A percentile compares a stretch with the other conserved stretches of the same genome.
phyloP scores from a whole-genome alignment of 495 filamentous ascomycete species.

The Xylona heveae region DNA sequence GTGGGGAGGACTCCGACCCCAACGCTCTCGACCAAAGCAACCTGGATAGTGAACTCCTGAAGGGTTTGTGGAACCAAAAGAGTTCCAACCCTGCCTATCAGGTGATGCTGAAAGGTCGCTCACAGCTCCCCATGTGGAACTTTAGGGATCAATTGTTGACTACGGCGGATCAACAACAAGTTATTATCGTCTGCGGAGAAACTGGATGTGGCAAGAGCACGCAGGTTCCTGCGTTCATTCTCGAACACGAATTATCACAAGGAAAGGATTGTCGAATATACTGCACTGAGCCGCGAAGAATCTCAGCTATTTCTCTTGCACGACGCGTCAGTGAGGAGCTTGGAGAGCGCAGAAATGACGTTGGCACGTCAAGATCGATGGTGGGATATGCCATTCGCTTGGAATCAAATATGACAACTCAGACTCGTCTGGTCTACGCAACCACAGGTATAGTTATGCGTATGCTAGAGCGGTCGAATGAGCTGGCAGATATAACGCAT shows the following conservation, averaged over 20 bases:
- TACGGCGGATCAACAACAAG: slow-evolving; percentile 52
- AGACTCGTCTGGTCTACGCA: slow-evolving; percentile 74
- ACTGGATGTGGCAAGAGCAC: slow-evolving; percentile 97
- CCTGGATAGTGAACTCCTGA: slow-evolving; percentile 26
- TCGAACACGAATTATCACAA: slow-evolving; percentile 66
- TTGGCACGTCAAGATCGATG: slow-evolving; percentile 64
- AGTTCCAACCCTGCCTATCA: slow-evolving; percentile 34
- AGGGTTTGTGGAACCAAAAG: slow-evolving; percentile 52
- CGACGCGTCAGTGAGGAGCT: slow-evolving; percentile 84
- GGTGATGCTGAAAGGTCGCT: slow-evolving; percentile 36
- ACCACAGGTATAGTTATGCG: slow-evolving; percentile 82
- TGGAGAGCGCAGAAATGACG: slow-evolving; percentile 58
- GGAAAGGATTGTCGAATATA: slow-evolving; percentile 78
- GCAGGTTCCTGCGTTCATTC: slow-evolving; percentile 76
- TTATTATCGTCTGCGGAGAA: slow-evolving; percentile 83
- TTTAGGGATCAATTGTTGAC: slow-evolving; percentile 57
- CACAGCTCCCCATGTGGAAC: slow-evolving; percentile 71
- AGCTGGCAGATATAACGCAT: slow-evolving; percentile 74
- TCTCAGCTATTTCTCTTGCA: slow-evolving; percentile 86
- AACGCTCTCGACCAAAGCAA: slow-evolving; percentile 7
- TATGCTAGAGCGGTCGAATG: slow-evolving; percentile 77
- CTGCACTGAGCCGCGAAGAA: slow-evolving; percentile 87
- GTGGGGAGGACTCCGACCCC: slow-evolving; percentile 13
- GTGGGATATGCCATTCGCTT: slow-evolving; percentile 87
- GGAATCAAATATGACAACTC: slow-evolving; percentile 60